A percentile compares a stretch with the other conserved stretches of the same genome.
These are phyloP conservation scores for Juglanconis juglandina DNA, from an alignment of 2,329 filamentous ascomycete genomes.

Conservation along the genomic window DNA sequence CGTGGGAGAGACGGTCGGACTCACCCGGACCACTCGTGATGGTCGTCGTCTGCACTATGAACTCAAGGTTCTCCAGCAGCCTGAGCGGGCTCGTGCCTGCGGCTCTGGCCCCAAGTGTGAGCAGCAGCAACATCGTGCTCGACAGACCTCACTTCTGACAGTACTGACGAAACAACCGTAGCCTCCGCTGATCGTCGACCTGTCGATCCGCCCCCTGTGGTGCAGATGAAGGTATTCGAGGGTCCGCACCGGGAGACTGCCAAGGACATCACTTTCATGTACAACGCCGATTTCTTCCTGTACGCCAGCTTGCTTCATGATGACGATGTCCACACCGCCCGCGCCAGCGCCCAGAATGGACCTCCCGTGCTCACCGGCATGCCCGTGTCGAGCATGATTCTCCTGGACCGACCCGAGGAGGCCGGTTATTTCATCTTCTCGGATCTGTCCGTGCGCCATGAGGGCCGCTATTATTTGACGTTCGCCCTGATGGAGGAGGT, in stretches of 20 bases:
- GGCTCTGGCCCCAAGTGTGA: conserved; percentile 93
- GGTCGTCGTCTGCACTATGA: conserved; percentile 77
- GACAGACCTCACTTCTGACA: background rate
- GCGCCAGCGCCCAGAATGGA: conserved; percentile 63
- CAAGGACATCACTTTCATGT: conserved; percentile 78
- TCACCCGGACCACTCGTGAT: conserved; percentile 58
- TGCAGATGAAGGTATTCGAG: conserved; percentile 83
- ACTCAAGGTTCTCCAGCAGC: conserved; percentile 86
- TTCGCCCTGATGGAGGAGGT: conserved; percentile 94
- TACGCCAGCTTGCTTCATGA: conserved; percentile 88
- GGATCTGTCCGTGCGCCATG: conserved; percentile 90
- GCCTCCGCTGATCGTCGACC: conserved; percentile 84
- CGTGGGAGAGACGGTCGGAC: conserved; percentile 12
- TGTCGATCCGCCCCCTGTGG: conserved; percentile 90
- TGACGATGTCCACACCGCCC: conserved; percentile 76
- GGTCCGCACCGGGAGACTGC: conserved; percentile 58
- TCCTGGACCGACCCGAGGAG: conserved; percentile 78
- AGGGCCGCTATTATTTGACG: conserved; percentile 85
- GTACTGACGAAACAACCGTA: conserved; percentile 32
- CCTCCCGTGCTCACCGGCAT: conserved; percentile 89
- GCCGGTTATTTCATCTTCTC: conserved; percentile 97
- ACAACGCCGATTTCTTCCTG: conserved; percentile 97
- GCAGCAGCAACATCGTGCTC: conserved; percentile 28
- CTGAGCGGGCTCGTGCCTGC: conserved; percentile 89
- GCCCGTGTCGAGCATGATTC: conserved; percentile 92